Evolutionary conservation across 2,329 filamentous ascomycete species (phyloP).

Genomic region (Ceratocystis harringtonii): DNA sequence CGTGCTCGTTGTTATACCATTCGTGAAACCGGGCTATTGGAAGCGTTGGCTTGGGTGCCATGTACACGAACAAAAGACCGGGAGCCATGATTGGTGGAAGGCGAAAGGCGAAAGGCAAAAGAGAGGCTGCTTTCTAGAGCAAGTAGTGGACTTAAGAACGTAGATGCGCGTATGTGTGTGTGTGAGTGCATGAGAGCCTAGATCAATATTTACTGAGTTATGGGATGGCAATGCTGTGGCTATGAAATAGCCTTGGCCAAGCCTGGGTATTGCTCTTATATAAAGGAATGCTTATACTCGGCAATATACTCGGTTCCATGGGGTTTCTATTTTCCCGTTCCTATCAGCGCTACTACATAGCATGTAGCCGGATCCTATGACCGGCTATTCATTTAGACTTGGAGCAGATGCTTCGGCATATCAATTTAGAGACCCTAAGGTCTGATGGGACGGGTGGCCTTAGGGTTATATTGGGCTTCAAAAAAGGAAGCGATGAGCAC

Average conservation of each 20-base stretch:
- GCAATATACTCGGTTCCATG: slow-evolving; percentile 1
- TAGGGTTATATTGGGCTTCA: neutral
- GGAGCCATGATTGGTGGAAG: slow-evolving; percentile 24
- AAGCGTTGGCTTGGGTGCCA: slow-evolving; percentile 58
- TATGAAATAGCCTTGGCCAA: neutral
- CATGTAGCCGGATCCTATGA: neutral
- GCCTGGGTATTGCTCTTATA: neutral
- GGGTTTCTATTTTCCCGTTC: slow-evolving; percentile 1
- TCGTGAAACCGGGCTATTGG: slow-evolving; percentile 63
- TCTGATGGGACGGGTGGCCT: no score
- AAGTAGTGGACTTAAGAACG: no score
- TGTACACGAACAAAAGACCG: slow-evolving; percentile 72
- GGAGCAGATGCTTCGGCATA: neutral
- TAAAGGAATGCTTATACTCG: neutral
- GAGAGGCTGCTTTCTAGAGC: neutral
- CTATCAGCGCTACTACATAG: no score
- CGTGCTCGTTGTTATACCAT: slow-evolving; percentile 92
- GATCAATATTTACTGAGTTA: neutral
- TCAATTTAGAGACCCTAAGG: neutral
- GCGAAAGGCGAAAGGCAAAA: neutral
- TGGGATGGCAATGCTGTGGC: neutral
- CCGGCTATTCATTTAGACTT: neutral
- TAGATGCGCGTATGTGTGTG: neutral
- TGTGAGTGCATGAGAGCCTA: neutral
- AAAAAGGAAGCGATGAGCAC: neutral